Conservation (phyloP, 106 monocot species). For the Acanthochlamys bracteata region DNA sequence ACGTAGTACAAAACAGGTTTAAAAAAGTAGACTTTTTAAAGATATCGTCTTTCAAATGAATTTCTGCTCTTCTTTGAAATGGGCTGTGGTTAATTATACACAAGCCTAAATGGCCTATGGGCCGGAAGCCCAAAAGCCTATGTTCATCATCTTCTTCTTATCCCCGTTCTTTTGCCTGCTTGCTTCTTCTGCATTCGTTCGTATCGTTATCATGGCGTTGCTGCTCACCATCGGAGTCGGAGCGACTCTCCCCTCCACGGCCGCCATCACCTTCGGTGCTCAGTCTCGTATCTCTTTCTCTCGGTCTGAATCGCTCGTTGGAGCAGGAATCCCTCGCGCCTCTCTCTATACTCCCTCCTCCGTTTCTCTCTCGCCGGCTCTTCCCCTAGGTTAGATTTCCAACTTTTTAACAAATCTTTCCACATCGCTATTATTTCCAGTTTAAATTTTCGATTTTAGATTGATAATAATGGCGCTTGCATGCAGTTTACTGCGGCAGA, state of each 20-base stretch:
- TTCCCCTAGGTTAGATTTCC: slow-evolving; percentile 3
- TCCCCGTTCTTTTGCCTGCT: too few species aligned
- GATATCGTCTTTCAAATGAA: too few species aligned
- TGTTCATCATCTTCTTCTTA: too few species aligned
- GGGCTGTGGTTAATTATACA: too few species aligned
- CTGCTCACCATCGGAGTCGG: neutral
- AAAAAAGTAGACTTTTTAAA: too few species aligned
- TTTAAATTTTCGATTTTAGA: neutral
- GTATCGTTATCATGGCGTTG: too few species aligned
- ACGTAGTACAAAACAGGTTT: too few species aligned
- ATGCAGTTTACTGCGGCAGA: slow-evolving; percentile 74
- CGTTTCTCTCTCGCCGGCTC: neutral
- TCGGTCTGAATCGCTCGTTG: slow-evolving; percentile 14
- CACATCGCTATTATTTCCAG: neutral
- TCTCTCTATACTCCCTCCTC: neutral
- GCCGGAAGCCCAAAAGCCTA: too few species aligned
- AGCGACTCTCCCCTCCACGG: neutral
- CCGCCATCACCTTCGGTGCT: neutral
- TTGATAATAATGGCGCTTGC: neutral
- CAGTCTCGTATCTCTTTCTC: slow-evolving; percentile 28
- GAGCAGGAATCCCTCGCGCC: slow-evolving; percentile 7
- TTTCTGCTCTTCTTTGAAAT: too few species aligned
- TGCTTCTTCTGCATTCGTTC: too few species aligned
- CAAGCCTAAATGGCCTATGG: too few species aligned
- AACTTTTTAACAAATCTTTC: neutral